Evolutionary conservation across 148 eudicot genomes (phyloP), one percentile per base, ranked within the genome.

Genomic region (Cornus kousa): DNA sequence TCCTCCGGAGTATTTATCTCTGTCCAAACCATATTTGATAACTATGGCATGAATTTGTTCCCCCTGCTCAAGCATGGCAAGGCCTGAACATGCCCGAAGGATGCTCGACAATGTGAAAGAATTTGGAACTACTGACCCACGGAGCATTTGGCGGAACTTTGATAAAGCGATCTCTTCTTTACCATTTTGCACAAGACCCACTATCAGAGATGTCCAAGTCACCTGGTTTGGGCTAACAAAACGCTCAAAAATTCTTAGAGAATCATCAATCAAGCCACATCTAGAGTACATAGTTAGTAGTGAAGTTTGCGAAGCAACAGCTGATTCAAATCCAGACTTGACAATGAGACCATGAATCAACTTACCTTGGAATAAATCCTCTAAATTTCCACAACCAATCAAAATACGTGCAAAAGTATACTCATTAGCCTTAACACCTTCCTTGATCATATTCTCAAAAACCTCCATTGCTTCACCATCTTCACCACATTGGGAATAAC

Each of bases 271-370:
- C 70, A 78, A 68, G 28, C 87, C 80, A 75, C 85, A 87, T 71
- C 84, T 82, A 19, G 87, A 87, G 69, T 82, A 87, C 89, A 87
- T 87, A 12, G 89, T 84, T 76, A 87, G 79, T 70, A 84, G 81
- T 13, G 89, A 84, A 23, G 89, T 78, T 70, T 82, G 85, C 0
- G 81, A 73, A 72, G 80, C 76, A 69, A 81, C 62, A 69, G 72
- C 81, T 80, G 53, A 68, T 40, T 80, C 89, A 57, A 74, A 68
- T 59, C 89, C 87, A 62, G 76, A 82, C 75, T 71, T 84, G 32
- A 84, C 77, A 7, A 78, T 80, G 33, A 84, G 22, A 32, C 89
- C 85, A 80, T 87, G 87, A 67, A 87, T 80, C 65, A 80, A 73
- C 83, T 74, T 87, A 24, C 87, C 87, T 35, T 72, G 48, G 23